These are phyloP conservation scores for Barnettozyma wickerhamii DNA, from an alignment of 805 yeast species.

Conservation along the genomic window DNA sequence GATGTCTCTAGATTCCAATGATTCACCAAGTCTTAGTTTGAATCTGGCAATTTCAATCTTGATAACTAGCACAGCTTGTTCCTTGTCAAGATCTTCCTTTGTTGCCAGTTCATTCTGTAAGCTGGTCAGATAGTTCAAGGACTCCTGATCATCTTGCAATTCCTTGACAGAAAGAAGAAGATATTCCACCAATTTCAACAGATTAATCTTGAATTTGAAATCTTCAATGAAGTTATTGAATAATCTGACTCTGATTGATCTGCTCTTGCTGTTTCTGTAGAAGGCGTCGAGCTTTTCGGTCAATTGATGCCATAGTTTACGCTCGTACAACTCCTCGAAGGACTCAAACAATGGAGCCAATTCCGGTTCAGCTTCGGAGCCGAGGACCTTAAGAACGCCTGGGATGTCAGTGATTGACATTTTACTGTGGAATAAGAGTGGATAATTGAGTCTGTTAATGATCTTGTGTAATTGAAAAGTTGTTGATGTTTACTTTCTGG, in stretches of 20 bases:
- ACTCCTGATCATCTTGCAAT: slow-evolving; percentile 38
- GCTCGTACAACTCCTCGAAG: slow-evolving; percentile 80
- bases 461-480: background rate
- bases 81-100: slow-evolving; percentile 34
- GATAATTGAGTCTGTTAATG: too few species aligned
- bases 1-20: slow-evolving; percentile 59
- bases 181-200: slow-evolving; percentile 73
- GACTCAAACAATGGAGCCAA: slow-evolving; percentile 57
- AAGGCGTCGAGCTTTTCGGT: slow-evolving; percentile 62
- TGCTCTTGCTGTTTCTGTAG: slow-evolving; percentile 50
- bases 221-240: slow-evolving; percentile 66
- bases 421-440: too few species aligned
- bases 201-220: slow-evolving; percentile 70
- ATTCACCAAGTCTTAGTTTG: slow-evolving; percentile 50
- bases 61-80: slow-evolving; percentile 55
- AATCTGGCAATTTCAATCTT: slow-evolving; percentile 73
- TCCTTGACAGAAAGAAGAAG: slow-evolving; percentile 51
- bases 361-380: slow-evolving; percentile 63
- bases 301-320: slow-evolving; percentile 94
- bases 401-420: slow-evolving; percentile 20
- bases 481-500: slow-evolving; percentile 4
- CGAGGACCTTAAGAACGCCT: slow-evolving; percentile 38
- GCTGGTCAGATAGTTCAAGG: slow-evolving; percentile 43
- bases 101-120: slow-evolving; percentile 43
- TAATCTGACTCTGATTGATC: slow-evolving; percentile 55